phyloP scores from a whole-genome alignment of 1,284 basidiomycete species.

The Xerocomus minutiporus region DNA sequence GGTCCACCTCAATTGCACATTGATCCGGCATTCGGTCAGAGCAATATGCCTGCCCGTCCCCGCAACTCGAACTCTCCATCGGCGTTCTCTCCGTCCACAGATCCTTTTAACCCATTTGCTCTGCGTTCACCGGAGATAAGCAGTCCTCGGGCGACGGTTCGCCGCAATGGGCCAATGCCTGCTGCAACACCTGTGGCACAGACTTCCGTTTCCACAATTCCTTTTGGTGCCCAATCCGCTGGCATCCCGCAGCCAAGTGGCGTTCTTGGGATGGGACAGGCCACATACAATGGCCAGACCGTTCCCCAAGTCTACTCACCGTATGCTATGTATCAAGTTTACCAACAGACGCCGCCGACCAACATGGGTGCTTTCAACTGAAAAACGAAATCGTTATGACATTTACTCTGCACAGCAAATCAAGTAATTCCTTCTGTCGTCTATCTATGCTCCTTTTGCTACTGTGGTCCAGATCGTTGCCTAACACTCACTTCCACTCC shows the following conservation, averaged over 20 bases:
- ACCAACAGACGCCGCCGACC: conserved; percentile 67
- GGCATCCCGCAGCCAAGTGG: conserved; percentile 51
- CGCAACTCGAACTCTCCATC: conserved; percentile 48
- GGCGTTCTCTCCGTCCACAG: conserved; percentile 59
- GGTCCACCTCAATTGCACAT: conserved; percentile 71
- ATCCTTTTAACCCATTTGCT: conserved; percentile 73
- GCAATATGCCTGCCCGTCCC: conserved; percentile 35
- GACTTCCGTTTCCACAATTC: conserved; percentile 42
- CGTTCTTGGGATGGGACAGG: conserved; percentile 59
- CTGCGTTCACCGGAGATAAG: conserved; percentile 58
- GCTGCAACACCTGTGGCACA: conserved; percentile 34
- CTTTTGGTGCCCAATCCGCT: conserved; percentile 60
- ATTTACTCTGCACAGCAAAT: conserved; percentile 31
- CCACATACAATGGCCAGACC: conserved; percentile 58
- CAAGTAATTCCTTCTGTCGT: conserved; percentile 33
- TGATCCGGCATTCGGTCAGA: conserved; percentile 54
- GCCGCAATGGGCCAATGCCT: conserved; percentile 44
- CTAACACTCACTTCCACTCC: conserved; percentile 20
- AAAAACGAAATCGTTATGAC: conserved; percentile 42
- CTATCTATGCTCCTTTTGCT: conserved; percentile 32
- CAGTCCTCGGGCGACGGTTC: conserved; percentile 45
- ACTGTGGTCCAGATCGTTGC: conserved; percentile 26
- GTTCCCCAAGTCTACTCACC: conserved; percentile 70
- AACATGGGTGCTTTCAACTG: conserved; percentile 73
- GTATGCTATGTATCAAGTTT: conserved; percentile 73